These are phyloP conservation scores for Kockiozyma suomiensis DNA, from an alignment of 805 yeast genomes.

Conservation along the genomic window DNA sequence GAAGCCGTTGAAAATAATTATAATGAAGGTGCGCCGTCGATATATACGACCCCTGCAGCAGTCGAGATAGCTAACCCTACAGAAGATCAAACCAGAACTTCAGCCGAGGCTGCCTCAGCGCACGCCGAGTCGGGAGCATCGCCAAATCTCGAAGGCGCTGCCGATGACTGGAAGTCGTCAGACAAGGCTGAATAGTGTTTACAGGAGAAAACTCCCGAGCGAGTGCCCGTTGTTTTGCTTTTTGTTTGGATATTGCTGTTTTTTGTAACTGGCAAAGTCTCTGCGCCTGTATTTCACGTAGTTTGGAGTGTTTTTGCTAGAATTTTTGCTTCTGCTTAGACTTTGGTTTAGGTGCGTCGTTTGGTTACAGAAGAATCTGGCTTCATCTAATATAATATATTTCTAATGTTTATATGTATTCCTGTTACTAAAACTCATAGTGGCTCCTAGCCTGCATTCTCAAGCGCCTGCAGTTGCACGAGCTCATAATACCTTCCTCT, in stretches of 20 bases:
- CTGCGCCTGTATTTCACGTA: too few relatives aligned
- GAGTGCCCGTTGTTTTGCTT: too few relatives aligned
- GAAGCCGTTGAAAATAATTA: background rate
- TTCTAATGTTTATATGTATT: too few relatives aligned
- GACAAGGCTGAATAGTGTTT: background rate
- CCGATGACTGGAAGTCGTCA: slow-evolving; percentile 16
- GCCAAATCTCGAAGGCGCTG: slow-evolving; percentile 10
- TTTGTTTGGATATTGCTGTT: too few relatives aligned
- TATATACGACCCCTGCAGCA: slow-evolving; percentile 11
- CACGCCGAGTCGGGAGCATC: background rate
- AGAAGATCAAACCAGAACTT: slow-evolving; percentile 2
- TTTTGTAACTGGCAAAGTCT: too few relatives aligned
- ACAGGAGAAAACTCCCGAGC: too few relatives aligned
- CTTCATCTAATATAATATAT: background rate
- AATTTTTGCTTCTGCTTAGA: too few relatives aligned
- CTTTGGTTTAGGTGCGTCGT: too few relatives aligned
- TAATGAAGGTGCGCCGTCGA: slow-evolving; percentile 14
- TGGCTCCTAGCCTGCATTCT: background rate
- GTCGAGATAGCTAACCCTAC: slow-evolving; percentile 14
- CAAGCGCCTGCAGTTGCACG: slow-evolving; percentile 43
- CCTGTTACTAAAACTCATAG: too few relatives aligned
- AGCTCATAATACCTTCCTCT: slow-evolving; percentile 46
- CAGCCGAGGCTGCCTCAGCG: background rate
- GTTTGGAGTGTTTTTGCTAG: too few relatives aligned
- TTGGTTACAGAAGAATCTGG: background rate